Conservation (phyloP, 306 rosid species). For the Casuarina equisetifolia region DNA sequence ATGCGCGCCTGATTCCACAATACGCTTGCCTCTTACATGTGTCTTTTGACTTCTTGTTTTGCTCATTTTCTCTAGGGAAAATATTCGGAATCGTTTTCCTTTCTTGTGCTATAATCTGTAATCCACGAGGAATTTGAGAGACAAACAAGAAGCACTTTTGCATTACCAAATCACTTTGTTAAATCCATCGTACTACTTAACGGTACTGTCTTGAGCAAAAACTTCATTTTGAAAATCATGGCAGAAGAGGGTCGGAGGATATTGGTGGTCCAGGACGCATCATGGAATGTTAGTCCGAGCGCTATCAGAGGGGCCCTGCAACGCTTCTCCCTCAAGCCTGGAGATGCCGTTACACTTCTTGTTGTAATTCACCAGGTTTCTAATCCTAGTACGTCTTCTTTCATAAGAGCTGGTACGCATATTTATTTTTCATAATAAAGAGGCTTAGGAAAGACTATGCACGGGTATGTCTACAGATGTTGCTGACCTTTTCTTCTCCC, state of each 20-base stretch:
- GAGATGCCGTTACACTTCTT: conserved; percentile 68
- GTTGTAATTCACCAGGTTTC: conserved; percentile 71
- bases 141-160: no score
- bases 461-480: no score
- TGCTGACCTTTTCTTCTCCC: neutral
- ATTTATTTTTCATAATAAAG: neutral
- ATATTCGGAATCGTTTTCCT: conserved; percentile 11
- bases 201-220: neutral
- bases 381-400: conserved; percentile 73
- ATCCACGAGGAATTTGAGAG: no score
- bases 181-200: neutral
- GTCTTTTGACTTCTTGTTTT: conserved; percentile 1
- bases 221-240: conserved; percentile 13
- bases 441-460: conserved; percentile 42
- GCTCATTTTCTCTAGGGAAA: neutral
- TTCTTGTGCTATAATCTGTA: no score
- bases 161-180: neutral
- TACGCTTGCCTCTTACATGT: neutral
- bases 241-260: conserved; percentile 39
- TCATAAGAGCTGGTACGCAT: conserved; percentile 27
- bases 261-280: conserved; percentile 73
- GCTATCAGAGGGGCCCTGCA: conserved; percentile 46
- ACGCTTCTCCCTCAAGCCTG: conserved; percentile 41
- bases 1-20: conserved; percentile 41
- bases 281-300: conserved; percentile 53